A percentile compares a stretch with the other conserved stretches of the same genome.
Evolutionary conservation across 495 filamentous ascomycete species (phyloP).

Genomic region (Podospora fimiseda): DNA sequence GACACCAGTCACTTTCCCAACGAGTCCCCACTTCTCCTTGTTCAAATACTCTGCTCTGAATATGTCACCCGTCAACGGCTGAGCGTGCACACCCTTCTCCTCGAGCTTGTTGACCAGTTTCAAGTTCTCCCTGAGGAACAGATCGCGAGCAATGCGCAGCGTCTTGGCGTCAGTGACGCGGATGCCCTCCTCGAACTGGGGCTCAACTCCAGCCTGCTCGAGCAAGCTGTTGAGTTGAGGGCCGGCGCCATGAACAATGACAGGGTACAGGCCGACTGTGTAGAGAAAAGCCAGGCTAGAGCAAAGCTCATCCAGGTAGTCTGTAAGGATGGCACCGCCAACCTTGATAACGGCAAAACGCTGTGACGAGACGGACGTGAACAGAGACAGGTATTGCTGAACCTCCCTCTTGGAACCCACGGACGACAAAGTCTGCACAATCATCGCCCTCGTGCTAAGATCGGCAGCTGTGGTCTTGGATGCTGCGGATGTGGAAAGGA

Average conservation of each 20-base stretch:
- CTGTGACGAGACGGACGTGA: conserved; percentile 93
- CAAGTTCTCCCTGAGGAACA: conserved; percentile 94
- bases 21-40: conserved; percentile 88
- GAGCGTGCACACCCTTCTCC: conserved; percentile 81
- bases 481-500: conserved; percentile 22
- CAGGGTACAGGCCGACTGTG: conserved; percentile 90
- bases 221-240: conserved; percentile 94
- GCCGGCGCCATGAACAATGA: conserved; percentile 94
- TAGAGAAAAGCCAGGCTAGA: conserved; percentile 86
- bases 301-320: conserved; percentile 85
- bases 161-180: conserved; percentile 95
- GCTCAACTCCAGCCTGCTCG: conserved; percentile 86
- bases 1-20: conserved; percentile 92
- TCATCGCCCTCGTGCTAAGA: conserved; percentile 70
- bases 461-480: conserved; percentile 36
- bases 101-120: conserved; percentile 91
- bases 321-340: conserved; percentile 92
- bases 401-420: conserved; percentile 96
- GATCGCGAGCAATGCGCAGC: conserved; percentile 76
- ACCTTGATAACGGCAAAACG: conserved; percentile 99
- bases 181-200: conserved; percentile 94
- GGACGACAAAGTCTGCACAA: conserved; percentile 90
- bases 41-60: conserved; percentile 94
- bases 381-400: conserved; percentile 96
- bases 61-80: conserved; percentile 88